Evolutionary conservation across 176 grass and related monocot genomes (phyloP).

Genomic region (Carex pumila): DNA sequence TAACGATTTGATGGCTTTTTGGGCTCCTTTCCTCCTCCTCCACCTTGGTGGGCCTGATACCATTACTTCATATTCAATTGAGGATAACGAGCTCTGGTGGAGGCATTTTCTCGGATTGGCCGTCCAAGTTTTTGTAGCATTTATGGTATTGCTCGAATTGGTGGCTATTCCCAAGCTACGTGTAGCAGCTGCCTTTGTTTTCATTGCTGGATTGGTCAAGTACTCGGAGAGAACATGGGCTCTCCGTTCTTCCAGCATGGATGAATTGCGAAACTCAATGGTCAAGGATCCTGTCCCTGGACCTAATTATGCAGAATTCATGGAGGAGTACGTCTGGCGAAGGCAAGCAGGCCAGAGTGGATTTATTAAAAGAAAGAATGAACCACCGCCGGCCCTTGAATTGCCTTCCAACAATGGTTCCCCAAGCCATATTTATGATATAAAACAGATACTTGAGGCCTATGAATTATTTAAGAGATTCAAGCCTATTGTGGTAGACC

Average conservation of each 20-base stretch:
- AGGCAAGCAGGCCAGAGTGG: too few species aligned
- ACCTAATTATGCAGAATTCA: too few species aligned
- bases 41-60: slow-evolving; percentile 26
- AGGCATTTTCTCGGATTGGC: slow-evolving; percentile 19
- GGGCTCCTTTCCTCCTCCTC: slow-evolving; percentile 31
- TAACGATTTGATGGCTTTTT: slow-evolving; percentile 11
- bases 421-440: background rate
- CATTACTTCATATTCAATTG: slow-evolving; percentile 27
- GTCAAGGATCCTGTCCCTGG: too few species aligned
- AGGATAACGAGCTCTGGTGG: slow-evolving; percentile 36
- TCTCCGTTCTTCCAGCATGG: slow-evolving; percentile 13
- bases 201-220: slow-evolving; percentile 17
- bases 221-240: slow-evolving; percentile 11
- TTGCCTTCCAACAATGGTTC: too few species aligned
- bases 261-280: slow-evolving; percentile 22
- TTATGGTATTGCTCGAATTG: slow-evolving; percentile 1
- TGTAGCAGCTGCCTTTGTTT: background rate
- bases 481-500: slow-evolving; percentile 17
- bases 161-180: background rate
- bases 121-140: background rate
- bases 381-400: background rate
- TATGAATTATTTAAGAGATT: slow-evolving; percentile 6
- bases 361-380: too few species aligned
- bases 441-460: background rate
- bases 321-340: too few species aligned